Percentiles rank a stretch among this genome's conserved stretches.
Evolutionary conservation across 352 stramenopile species (phyloP).

Genomic region (Blastocystis sp.): DNA sequence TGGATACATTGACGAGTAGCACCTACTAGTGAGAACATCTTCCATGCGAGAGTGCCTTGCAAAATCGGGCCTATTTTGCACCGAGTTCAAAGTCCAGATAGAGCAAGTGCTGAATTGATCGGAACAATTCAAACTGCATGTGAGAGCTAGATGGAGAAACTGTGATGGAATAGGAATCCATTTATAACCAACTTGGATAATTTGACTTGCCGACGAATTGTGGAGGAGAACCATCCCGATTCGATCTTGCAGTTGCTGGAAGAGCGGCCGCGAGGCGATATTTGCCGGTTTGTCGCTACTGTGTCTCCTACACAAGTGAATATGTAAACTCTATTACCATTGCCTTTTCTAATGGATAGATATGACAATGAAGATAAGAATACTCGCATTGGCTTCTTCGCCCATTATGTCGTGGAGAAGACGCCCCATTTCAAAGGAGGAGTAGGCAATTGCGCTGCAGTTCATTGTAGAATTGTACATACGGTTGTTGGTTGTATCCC

Average conservation of each 20-base stretch:
- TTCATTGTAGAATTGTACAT: constrained; percentile 31
- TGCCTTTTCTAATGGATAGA: neutral
- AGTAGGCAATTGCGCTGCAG: neutral
- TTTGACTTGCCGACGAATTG: constrained; percentile 50
- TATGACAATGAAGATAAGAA: constrained; percentile 67
- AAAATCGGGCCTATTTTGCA: too few relatives aligned
- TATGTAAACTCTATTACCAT: constrained; percentile 24
- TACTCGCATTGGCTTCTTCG: constrained; percentile 52
- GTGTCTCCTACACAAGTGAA: constrained; percentile 53
- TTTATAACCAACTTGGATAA: constrained; percentile 39
- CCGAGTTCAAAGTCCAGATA: too few relatives aligned
- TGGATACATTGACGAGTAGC: too few relatives aligned
- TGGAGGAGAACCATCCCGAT: constrained; percentile 44
- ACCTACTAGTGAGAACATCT: too few relatives aligned
- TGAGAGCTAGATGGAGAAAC: too few relatives aligned
- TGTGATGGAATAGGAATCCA: neutral
- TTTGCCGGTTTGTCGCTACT: constrained; percentile 47
- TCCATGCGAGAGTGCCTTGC: too few relatives aligned
- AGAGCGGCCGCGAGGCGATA: neutral
- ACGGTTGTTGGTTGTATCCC: constrained; percentile 36
- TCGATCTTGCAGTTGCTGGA: constrained; percentile 46
- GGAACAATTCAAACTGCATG: too few relatives aligned
- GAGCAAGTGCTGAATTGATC: too few relatives aligned
- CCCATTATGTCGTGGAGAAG: constrained; percentile 54
- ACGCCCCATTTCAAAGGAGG: constrained; percentile 65